phyloP scores from a whole-genome alignment of 1,139 yeast species.

The Candida smagusa region DNA sequence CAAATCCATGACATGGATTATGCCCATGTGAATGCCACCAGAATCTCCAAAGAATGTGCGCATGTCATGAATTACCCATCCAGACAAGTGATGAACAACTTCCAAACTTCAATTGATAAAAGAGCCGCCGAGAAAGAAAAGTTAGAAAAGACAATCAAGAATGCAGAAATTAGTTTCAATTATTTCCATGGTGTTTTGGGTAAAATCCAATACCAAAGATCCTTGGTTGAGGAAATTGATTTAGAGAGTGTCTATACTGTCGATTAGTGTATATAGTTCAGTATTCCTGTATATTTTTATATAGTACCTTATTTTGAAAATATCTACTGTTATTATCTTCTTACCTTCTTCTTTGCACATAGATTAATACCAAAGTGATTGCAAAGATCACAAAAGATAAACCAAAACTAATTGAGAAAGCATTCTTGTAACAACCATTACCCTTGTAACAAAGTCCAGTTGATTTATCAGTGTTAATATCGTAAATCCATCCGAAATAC shows the following conservation, averaged over 20 bases:
- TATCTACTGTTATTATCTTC: too few relatives aligned
- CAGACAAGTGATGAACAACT: slow-evolving; percentile 74
- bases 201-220: slow-evolving; percentile 46
- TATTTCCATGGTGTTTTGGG: slow-evolving; percentile 58
- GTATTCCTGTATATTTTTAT: not conserved
- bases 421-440: slow-evolving; percentile 35
- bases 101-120: slow-evolving; percentile 68
- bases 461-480: slow-evolving; percentile 27
- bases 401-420: slow-evolving; percentile 28
- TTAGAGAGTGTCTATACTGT: slow-evolving; percentile 49
- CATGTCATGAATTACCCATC: slow-evolving; percentile 79
- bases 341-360: slow-evolving; percentile 22
- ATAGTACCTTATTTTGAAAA: too few relatives aligned
- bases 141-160: slow-evolving; percentile 50
- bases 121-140: slow-evolving; percentile 59
- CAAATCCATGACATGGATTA: slow-evolving; percentile 70
- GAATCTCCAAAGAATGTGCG: slow-evolving; percentile 80
- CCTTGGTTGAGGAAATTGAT: slow-evolving; percentile 47
- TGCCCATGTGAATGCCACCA: slow-evolving; percentile 69
- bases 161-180: slow-evolving; percentile 55
- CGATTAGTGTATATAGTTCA: slow-evolving; percentile 19
- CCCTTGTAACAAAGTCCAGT: slow-evolving; percentile 36
- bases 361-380: slow-evolving; percentile 22
- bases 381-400: slow-evolving; percentile 23
- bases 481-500: slow-evolving; percentile 40